phyloP scores from a whole-genome alignment of 352 stramenopile species.

The Phytophthora pluvialis region DNA sequence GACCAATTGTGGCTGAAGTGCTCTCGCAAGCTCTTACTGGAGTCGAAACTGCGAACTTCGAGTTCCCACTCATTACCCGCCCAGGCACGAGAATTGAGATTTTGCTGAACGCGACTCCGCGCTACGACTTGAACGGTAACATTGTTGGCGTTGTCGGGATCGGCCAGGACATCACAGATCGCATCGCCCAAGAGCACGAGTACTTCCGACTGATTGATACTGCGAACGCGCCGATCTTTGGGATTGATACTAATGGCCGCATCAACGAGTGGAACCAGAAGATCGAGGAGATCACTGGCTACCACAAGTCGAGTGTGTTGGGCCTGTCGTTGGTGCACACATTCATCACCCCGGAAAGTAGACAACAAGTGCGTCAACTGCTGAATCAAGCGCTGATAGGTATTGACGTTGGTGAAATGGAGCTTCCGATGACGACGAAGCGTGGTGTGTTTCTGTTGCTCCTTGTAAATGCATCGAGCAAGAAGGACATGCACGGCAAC shows the following conservation, averaged over 20 bases:
- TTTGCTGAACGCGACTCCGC: constrained; percentile 58
- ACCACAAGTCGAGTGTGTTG: constrained; percentile 67
- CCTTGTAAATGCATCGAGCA: constrained; percentile 75
- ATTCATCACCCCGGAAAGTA: constrained; percentile 74
- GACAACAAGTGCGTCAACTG: constrained; percentile 62
- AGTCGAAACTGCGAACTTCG: constrained; percentile 46
- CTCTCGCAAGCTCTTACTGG: constrained; percentile 71
- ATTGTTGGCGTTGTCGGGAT: constrained; percentile 67
- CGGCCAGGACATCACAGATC: constrained; percentile 31
- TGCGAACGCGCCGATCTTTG: constrained; percentile 86
- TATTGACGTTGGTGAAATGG: constrained; percentile 85
- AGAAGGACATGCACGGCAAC: constrained; percentile 38
- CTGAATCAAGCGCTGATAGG: constrained; percentile 79
- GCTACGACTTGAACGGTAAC: constrained; percentile 59
- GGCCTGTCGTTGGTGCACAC: constrained; percentile 73
- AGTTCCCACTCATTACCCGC: constrained; percentile 38
- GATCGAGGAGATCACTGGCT: constrained; percentile 81
- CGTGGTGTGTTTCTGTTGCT: constrained; percentile 61
- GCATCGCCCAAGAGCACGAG: constrained; percentile 33
- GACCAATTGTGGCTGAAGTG: constrained; percentile 69
- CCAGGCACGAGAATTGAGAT: constrained; percentile 74
- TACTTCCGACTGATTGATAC: constrained; percentile 65
- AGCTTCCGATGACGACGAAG: constrained; percentile 82
- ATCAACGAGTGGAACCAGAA: constrained; percentile 74
- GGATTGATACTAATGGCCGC: constrained; percentile 69